Base-by-base conservation (phyloP, 768 basidiomycete species). In the Amanita rimosa region DNA sequence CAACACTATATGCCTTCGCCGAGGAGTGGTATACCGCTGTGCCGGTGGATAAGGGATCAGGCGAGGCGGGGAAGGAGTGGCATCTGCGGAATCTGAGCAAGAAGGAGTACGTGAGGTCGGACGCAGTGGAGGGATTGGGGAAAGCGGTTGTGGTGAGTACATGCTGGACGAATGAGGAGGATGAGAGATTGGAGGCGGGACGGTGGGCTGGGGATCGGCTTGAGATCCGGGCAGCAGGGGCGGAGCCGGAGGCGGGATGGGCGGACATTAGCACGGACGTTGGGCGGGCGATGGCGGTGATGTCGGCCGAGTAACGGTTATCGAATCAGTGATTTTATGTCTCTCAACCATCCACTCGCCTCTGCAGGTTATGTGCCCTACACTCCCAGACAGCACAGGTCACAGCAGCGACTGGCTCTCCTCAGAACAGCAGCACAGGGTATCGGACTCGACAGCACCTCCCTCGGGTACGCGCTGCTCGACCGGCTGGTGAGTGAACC, bases 401-500 rank as follows among this genome's bases (percentile, higher is more conserved):
- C 11, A 31, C 31, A 31, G 4, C 31, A 31, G 31, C 31, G 31
- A 31, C 31, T 13, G 4, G 31, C 31, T 13, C 31, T 31, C 31
- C 67, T 90, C 56, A 90, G 82, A 63, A 76, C 83, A 0, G 81
- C 79, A 3, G 78, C 78, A 11, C 86, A 88, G 63, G 65, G 64
- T 42, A 67, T 86, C 9, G 86, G 85, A 1, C 59, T 92, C 26
- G 81, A 82, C 52, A 64, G 69, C 1, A 71, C 69, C 19, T 81
- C 78, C 29, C 59, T 84, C 3, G 90, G 90, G 0, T 86, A 84
- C 83, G 78, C 75, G 5, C 83, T 93, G 3, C 65, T 91, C 40
- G 87, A 92, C 63, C 79, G 75, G 56, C 65, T 91, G 29, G 72
- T 79, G 0, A 62, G 69, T 21, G 66, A 67, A 48, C 59, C 39